Evolutionary conservation across 2,329 filamentous ascomycete genomes (phyloP).

Genomic region (Pezicula carpinea): DNA sequence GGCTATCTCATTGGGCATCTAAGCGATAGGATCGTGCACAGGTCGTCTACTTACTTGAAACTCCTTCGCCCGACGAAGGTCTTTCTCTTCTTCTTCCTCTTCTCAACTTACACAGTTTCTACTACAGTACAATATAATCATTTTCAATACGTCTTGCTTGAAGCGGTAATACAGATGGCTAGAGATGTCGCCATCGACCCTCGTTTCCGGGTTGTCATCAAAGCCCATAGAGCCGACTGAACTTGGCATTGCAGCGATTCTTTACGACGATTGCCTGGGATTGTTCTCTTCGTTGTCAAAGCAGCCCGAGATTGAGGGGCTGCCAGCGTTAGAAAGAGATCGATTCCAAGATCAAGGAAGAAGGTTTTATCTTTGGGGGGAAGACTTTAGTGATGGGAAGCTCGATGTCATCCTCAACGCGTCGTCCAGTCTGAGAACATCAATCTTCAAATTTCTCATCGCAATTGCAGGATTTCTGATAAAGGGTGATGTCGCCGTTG

Average conservation of each 20-base stretch:
- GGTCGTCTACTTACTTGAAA: no score
- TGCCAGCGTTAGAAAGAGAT: background rate
- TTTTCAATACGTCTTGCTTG: background rate
- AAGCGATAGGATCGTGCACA: background rate
- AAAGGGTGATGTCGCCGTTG: background rate
- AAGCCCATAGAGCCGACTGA: background rate
- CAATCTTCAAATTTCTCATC: background rate
- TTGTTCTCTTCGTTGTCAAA: background rate
- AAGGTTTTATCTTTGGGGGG: background rate
- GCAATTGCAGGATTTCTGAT: slow-evolving; percentile 1
- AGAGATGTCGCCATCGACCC: background rate
- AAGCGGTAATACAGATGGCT: background rate
- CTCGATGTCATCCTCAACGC: background rate
- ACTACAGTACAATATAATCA: background rate
- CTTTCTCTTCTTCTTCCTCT: background rate
- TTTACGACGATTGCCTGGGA: background rate
- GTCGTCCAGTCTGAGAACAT: background rate
- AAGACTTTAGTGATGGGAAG: background rate
- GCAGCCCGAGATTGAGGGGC: background rate
- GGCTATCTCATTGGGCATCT: no score
- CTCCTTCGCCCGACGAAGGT: background rate
- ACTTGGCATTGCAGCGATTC: background rate
- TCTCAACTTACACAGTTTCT: background rate
- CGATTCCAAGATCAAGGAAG: background rate
- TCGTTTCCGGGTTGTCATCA: background rate